Percentiles rank a stretch among this genome's conserved stretches.
phyloP scores from a whole-genome alignment of 1,139 yeast species.

The Williopsis jadinii region DNA sequence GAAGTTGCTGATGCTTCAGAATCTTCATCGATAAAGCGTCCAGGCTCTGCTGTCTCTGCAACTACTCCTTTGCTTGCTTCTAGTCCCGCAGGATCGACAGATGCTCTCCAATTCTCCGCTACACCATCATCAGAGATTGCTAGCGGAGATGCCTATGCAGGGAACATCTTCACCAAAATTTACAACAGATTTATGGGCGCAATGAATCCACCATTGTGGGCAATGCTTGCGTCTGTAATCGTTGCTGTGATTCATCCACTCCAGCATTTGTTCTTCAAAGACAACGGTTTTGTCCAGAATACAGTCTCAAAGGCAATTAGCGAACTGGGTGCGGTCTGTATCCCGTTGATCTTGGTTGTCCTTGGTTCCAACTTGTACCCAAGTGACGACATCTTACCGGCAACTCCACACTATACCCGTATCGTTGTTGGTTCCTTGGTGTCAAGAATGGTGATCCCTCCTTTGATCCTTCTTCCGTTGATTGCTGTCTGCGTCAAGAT shows the following conservation, averaged over 20 bases:
- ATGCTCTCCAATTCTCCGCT: neutral
- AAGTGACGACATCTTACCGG: slow-evolving; percentile 56
- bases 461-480: slow-evolving; percentile 54
- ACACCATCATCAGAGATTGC: neutral
- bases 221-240: slow-evolving; percentile 77
- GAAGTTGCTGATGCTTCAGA: neutral
- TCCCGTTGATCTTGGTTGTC: slow-evolving; percentile 72
- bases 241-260: slow-evolving; percentile 77
- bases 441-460: slow-evolving; percentile 70
- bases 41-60: neutral
- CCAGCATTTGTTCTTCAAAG: slow-evolving; percentile 58
- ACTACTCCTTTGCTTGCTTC: neutral
- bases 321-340: slow-evolving; percentile 82
- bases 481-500: slow-evolving; percentile 57
- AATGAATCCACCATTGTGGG: slow-evolving; percentile 94
- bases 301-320: slow-evolving; percentile 71
- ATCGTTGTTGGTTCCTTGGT: slow-evolving; percentile 59
- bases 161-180: neutral
- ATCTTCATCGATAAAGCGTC: neutral
- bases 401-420: slow-evolving; percentile 52
- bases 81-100: neutral
- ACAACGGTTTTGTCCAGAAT: slow-evolving; percentile 61
- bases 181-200: slow-evolving; percentile 24
- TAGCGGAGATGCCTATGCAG: slow-evolving; percentile 5
- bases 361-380: slow-evolving; percentile 73